Evolutionary conservation across 108 stramenopile genomes (phyloP).

Genomic region (Cyclotella baltica): DNA sequence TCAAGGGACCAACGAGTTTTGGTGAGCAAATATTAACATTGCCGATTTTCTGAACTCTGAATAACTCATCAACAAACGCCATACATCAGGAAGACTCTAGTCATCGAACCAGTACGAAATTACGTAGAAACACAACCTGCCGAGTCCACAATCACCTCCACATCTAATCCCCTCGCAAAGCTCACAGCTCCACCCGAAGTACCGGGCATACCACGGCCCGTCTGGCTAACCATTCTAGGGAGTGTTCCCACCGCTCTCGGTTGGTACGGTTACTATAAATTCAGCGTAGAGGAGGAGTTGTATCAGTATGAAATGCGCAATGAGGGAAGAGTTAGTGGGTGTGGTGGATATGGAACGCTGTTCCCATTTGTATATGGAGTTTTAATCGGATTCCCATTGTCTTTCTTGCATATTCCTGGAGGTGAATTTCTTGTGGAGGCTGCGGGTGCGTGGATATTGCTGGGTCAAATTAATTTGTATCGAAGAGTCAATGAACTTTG

Average conservation of each 20-base stretch:
- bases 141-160: constrained; percentile 46
- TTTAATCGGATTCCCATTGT: constrained; percentile 63
- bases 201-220: constrained; percentile 69
- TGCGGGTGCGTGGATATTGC: constrained; percentile 61
- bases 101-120: constrained; percentile 59
- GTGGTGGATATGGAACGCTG: constrained; percentile 74
- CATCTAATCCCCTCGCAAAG: constrained; percentile 48
- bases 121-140: constrained; percentile 60
- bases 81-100: constrained; percentile 41
- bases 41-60: not conserved
- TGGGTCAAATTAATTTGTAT: constrained; percentile 73
- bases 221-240: constrained; percentile 71
- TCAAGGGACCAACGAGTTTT: constrained; percentile 67
- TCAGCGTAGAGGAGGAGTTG: constrained; percentile 74
- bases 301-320: constrained; percentile 65
- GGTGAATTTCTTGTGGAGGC: constrained; percentile 53
- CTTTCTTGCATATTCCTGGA: constrained; percentile 51
- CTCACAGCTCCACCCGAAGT: constrained; percentile 66
- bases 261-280: constrained; percentile 84
- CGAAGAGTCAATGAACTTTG: constrained; percentile 78
- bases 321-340: constrained; percentile 56
- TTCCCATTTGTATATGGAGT: constrained; percentile 71
- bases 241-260: constrained; percentile 65
- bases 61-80: not conserved
- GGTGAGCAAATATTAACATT: constrained; percentile 2